These are phyloP conservation scores for Tausonia pullulans DNA, from an alignment of 1,284 basidiomycete genomes.

Conservation along the genomic window DNA sequence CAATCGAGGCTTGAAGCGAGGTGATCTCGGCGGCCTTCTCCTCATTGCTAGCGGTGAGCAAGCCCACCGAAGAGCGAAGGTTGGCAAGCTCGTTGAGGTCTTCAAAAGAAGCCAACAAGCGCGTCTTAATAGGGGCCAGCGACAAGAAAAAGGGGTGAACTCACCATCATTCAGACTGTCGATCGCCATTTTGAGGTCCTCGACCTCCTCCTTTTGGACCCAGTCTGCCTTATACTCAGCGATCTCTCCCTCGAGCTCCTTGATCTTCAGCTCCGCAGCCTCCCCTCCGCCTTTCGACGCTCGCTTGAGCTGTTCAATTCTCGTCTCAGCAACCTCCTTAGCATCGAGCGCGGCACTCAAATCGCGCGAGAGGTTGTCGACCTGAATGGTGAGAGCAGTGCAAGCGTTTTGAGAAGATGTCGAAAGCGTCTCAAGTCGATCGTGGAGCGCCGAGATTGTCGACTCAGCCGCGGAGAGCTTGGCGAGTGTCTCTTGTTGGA, in stretches of 20 bases:
- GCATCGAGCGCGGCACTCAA: constrained; percentile 32
- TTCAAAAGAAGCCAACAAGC: constrained; percentile 6
- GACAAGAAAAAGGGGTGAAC: background rate
- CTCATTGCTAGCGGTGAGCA: constrained; percentile 19
- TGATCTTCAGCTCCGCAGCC: background rate
- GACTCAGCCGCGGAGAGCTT: too few species aligned
- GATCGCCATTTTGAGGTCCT: background rate
- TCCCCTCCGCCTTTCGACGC: too few species aligned
- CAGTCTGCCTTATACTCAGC: too few species aligned
- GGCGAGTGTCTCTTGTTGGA: too few species aligned
- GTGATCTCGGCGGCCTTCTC: constrained; percentile 24
- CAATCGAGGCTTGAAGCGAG: constrained; percentile 37
- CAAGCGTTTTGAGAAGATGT: constrained; percentile 21
- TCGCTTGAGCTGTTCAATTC: constrained; percentile 24
- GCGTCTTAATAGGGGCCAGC: background rate
- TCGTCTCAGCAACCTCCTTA: constrained; percentile 26
- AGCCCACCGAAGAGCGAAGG: constrained; percentile 17
- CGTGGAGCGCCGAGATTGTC: constrained; percentile 22
- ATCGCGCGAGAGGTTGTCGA: constrained; percentile 28
- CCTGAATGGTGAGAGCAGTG: constrained; percentile 21
- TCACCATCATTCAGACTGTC: constrained; percentile 10
- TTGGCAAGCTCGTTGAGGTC: constrained; percentile 20
- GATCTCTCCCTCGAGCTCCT: constrained; percentile 25
- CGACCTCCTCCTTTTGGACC: too few species aligned
- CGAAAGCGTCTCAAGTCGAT: constrained; percentile 23